These are phyloP conservation scores for Xylaria sp. DNA, from an alignment of 2,329 filamentous ascomycete genomes.

Conservation along the genomic window DNA sequence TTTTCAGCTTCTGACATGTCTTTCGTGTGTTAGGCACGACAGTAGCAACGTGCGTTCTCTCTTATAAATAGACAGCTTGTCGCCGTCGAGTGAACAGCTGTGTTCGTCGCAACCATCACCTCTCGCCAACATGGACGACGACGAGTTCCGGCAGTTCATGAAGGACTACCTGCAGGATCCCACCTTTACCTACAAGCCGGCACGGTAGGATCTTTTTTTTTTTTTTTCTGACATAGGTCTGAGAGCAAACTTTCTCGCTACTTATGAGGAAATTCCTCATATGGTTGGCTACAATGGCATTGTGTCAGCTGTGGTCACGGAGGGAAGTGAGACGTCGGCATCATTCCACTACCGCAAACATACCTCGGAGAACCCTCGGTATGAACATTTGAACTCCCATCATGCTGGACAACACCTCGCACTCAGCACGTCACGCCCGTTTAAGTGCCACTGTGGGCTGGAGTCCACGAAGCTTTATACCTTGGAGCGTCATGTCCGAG, in stretches of 20 bases:
- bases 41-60: too few species aligned
- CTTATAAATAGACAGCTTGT: too few species aligned
- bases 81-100: background rate
- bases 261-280: too few species aligned
- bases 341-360: background rate
- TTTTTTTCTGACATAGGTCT: too few species aligned
- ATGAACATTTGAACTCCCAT: background rate
- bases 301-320: too few species aligned
- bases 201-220: conserved; percentile 30
- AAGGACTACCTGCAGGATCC: background rate
- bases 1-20: too few species aligned
- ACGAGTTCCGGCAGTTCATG: background rate
- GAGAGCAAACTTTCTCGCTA: too few species aligned
- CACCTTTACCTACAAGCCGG: background rate
- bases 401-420: background rate
- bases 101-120: background rate
- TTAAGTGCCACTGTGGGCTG: conserved; percentile 12
- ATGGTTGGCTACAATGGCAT: too few species aligned
- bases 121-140: background rate
- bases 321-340: too few species aligned
- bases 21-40: too few species aligned
- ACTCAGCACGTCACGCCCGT: background rate
- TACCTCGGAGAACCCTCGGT: background rate
- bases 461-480: conserved; percentile 2
- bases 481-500: conserved; percentile 18